A percentile compares a stretch with the other conserved stretches of the same genome.
Evolutionary conservation across 2,329 filamentous ascomycete species (phyloP).

Genomic region (Fusarium udum): DNA sequence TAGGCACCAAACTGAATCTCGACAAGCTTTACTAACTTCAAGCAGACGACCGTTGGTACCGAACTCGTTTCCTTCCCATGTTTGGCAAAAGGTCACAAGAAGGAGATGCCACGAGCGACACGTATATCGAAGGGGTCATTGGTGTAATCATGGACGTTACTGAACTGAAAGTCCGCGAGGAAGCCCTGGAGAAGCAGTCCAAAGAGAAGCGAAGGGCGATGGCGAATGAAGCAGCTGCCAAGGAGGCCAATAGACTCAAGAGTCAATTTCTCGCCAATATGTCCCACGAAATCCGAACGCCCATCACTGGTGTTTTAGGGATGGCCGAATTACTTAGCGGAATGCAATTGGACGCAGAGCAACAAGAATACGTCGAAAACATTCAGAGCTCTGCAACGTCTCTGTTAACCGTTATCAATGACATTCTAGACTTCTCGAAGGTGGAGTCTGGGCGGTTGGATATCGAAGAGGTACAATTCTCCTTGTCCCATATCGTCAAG

Average conservation of each 20-base stretch:
- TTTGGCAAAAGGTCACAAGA: slow-evolving; percentile 65
- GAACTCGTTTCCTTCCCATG: slow-evolving; percentile 76
- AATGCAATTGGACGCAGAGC: slow-evolving; percentile 73
- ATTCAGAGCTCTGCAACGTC: slow-evolving; percentile 84
- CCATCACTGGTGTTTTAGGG: slow-evolving; percentile 82
- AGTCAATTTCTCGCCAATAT: slow-evolving; percentile 83
- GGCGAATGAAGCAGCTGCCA: slow-evolving; percentile 80
- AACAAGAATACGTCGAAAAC: slow-evolving; percentile 78
- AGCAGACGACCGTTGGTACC: slow-evolving; percentile 70
- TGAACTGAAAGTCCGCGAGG: slow-evolving; percentile 62
- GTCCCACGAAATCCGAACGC: slow-evolving; percentile 82
- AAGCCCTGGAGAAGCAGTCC: slow-evolving; percentile 69
- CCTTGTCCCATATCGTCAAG: slow-evolving; percentile 74
- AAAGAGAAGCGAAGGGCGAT: slow-evolving; percentile 75
- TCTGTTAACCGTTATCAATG: slow-evolving; percentile 87
- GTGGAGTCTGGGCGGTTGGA: slow-evolving; percentile 81
- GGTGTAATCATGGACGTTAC: slow-evolving; percentile 85
- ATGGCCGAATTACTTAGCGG: slow-evolving; percentile 81
- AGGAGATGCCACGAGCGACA: slow-evolving; percentile 55
- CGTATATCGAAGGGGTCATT: slow-evolving; percentile 75
- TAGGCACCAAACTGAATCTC: not conserved
- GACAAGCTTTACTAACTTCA: slow-evolving; percentile 10
- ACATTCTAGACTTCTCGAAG: slow-evolving; percentile 91
- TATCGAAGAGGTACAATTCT: slow-evolving; percentile 84
- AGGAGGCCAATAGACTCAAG: slow-evolving; percentile 82